Evolutionary conservation across 202 grass and related monocot species (phyloP).

Genomic region (Eragrostis tef): DNA sequence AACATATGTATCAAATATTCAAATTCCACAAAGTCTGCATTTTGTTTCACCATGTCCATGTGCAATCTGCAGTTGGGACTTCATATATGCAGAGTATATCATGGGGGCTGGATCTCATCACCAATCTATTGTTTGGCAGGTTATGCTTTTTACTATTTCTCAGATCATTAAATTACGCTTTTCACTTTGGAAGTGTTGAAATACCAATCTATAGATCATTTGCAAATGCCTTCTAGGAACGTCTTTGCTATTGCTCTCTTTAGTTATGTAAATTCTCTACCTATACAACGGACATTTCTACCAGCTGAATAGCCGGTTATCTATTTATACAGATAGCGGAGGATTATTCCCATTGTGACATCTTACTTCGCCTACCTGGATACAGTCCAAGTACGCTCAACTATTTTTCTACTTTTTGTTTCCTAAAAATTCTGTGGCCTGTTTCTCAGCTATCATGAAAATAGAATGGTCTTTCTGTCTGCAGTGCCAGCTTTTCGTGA

Average conservation of each 20-base stretch:
- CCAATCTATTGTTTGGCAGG: conserved; percentile 96
- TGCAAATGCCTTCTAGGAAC: neutral
- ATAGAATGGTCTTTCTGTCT: conserved; percentile 24
- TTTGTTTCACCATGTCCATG: neutral
- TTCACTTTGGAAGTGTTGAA: neutral
- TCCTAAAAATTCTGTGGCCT: neutral
- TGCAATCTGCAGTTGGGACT: conserved; percentile 81
- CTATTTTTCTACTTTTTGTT: neutral
- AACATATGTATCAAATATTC: neutral
- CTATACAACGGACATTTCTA: neutral
- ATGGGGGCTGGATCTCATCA: conserved; percentile 84
- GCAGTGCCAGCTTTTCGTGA: conserved; percentile 93
- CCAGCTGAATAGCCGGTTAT: neutral
- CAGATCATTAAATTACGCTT: neutral
- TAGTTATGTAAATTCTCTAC: neutral
- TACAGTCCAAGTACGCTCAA: conserved; percentile 89
- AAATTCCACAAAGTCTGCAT: neutral
- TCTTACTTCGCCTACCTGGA: conserved; percentile 93
- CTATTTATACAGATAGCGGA: conserved; percentile 75
- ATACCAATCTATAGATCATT: neutral
- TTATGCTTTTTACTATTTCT: conserved; percentile 15
- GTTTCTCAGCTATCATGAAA: conserved; percentile 18
- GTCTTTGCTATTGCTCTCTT: neutral
- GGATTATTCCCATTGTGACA: conserved; percentile 92
- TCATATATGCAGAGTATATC: conserved; percentile 98